Evolutionary conservation across 805 yeast species (phyloP), one percentile per base, ranked within the genome.

Genomic region (Candida methanosorbosa): DNA sequence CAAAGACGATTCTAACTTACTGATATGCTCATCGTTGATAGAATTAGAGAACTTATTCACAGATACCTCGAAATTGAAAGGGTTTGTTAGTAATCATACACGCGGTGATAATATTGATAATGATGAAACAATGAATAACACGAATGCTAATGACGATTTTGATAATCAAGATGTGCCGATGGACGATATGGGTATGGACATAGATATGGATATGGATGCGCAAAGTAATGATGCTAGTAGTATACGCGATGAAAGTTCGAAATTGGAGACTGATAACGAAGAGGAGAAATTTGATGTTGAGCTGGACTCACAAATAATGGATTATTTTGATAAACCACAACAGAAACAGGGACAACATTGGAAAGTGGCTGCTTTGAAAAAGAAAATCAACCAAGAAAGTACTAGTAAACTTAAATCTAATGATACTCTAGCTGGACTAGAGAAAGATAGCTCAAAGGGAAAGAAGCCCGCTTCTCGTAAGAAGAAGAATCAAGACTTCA

Each of bases 301-400:
- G n/a, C n/a, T n/a, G n/a, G n/a, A n/a, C n/a, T n/a, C n/a, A n/a
- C n/a, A n/a, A n/a, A n/a, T n/a, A n/a, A n/a, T n/a, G n/a, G n/a
- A n/a, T n/a, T n/a, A n/a, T n/a, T n/a, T n/a, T n/a, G n/a, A n/a
- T n/a, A n/a, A n/a, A n/a, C n/a, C n/a, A n/a, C n/a, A n/a, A n/a
- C n/a, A n/a, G n/a, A n/a, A n/a, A n/a, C n/a, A n/a, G n/a, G n/a
- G n/a, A n/a, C n/a, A 81, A 41, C 92, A 84, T 55, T 87, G 95
- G 96, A 80, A 80, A 54, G 80, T 86, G 6, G 62, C 68, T 27
- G 70, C 75, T 12, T n/a, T n/a, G n/a, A n/a, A n/a, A n/a, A n/a
- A n/a, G n/a, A n/a, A n/a, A n/a, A n/a, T n/a, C n/a, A n/a, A n/a
- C n/a, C n/a, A n/a, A n/a, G n/a, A n/a, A n/a, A n/a, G n/a, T n/a